A percentile compares a stretch with the other conserved stretches of the same genome.
phyloP scores from a whole-genome alignment of 305 asterid genomes.

The Salvia sclarea region DNA sequence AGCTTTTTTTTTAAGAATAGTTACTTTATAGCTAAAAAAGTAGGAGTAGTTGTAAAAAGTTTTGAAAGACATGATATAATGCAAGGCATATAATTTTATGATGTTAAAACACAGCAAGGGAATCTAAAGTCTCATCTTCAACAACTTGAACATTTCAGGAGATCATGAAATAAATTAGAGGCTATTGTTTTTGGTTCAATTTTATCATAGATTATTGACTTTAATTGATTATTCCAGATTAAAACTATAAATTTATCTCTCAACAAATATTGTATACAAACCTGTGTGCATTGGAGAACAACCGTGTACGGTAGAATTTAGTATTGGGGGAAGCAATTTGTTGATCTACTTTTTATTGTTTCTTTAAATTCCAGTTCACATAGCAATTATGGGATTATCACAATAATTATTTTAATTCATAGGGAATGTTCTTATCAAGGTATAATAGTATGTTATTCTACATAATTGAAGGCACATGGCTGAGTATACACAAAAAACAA shows the following conservation, averaged over 20 bases:
- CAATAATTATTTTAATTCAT: slow-evolving; percentile 21
- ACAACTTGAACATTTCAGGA: no score
- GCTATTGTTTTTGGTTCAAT: no score
- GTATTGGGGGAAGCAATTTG: slow-evolving; percentile 29
- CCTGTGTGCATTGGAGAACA: neutral
- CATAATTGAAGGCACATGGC: slow-evolving; percentile 27
- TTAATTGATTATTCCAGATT: no score
- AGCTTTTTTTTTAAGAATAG: no score
- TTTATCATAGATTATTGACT: no score
- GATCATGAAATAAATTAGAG: no score
- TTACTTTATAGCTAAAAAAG: neutral
- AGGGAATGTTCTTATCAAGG: slow-evolving; percentile 27
- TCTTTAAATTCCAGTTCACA: slow-evolving; percentile 28
- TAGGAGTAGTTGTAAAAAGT: no score
- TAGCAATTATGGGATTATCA: slow-evolving; percentile 36
- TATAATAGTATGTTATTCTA: slow-evolving; percentile 2
- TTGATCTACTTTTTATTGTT: slow-evolving; percentile 32
- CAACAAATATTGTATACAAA: neutral
- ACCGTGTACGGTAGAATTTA: slow-evolving; percentile 6
- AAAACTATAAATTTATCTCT: no score
- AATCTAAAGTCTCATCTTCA: no score
- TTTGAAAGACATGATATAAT: no score
- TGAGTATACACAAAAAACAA: slow-evolving; percentile 13
- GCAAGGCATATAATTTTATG: no score
- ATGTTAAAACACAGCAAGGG: neutral